phyloP scores from a whole-genome alignment of 306 rosid species.

The Quercus gilva region DNA sequence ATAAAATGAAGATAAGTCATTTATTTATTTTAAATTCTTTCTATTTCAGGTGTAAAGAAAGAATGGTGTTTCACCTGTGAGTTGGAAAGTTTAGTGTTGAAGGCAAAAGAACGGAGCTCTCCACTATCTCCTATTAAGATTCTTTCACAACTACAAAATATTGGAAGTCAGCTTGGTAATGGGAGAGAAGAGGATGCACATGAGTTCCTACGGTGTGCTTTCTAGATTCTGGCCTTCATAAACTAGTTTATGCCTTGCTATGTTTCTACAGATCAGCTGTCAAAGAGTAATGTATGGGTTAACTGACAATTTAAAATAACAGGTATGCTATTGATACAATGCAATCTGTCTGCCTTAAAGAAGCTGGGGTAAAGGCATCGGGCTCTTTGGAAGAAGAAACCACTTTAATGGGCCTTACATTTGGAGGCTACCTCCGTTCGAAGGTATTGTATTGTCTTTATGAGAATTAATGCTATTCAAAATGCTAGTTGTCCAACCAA shows the following conservation, averaged over 20 bases:
- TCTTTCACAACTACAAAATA: constrained; percentile 69
- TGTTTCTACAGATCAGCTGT: constrained; percentile 16
- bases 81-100: constrained; percentile 71
- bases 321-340: constrained; percentile 84
- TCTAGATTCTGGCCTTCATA: constrained; percentile 8
- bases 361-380: constrained; percentile 48
- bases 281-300: constrained; percentile 10
- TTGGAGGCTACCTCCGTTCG: constrained; percentile 93
- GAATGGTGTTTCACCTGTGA: constrained; percentile 88
- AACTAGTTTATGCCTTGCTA: neutral
- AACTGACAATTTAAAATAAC: constrained; percentile 12
- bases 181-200: constrained; percentile 99
- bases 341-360: constrained; percentile 84
- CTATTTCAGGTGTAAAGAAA: constrained; percentile 61
- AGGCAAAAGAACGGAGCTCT: constrained; percentile 66
- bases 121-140: constrained; percentile 67
- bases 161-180: constrained; percentile 81
- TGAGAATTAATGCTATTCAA: neutral
- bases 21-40: constrained; percentile 11
- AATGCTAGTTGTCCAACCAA: constrained; percentile 7
- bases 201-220: constrained; percentile 76
- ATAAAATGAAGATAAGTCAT: constrained; percentile 15
- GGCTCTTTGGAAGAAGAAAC: constrained; percentile 73
- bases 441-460: constrained; percentile 49
- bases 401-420: constrained; percentile 74